Base-by-base conservation (phyloP, 306 rosid genomes). In the Cicer yamashitae region DNA sequence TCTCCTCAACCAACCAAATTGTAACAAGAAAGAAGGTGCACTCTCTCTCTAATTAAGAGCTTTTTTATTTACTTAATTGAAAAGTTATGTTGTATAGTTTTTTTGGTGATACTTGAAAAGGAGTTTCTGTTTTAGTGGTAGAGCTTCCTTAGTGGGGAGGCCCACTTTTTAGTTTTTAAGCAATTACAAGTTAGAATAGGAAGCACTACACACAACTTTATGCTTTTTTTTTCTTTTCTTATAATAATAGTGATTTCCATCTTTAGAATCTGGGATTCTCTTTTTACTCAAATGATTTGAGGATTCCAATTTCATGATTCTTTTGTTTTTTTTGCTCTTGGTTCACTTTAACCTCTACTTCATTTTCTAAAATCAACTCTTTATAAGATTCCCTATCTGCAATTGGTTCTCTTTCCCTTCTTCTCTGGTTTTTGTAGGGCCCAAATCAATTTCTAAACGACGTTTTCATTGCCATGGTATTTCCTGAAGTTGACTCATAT, bases 121-220 rank as follows among this genome's bases (percentile, higher is more conserved):
- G 34, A 75, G 73, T 77, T 72, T 13, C 12, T 76, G 17, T 75
- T 39, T 63, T 11, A 12, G 15, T 76, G 70, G 58, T 15, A 64
- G 69, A 4, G 43, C 43, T 60, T 41, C 56, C 48, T 66, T 76
- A 59, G 70, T 72, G 75, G n/a, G 76, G 68, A 77, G 78, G 78
- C 81, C 88, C 72, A 62, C 85, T 80, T 77, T 57, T 60, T 30
- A 74, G 51, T 77, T 77, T 58, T 67, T 17, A 62, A 70, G 81
- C 71, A 45, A 71, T 59, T 14, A 57, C 38, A 38, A 14, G 50
- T 5, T 59, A 59, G 43, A 59, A 25, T 11, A 11, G 5, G 37
- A 2, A 17, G 20, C 65, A 52, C 59, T 62, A 44, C 47, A 69
- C 14, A 25, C 60, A 54, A 65, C 80, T 77, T 67, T 80, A 30